Evolutionary conservation across 2,329 filamentous ascomycete species (phyloP).

Genomic region (Thelonectria olida): DNA sequence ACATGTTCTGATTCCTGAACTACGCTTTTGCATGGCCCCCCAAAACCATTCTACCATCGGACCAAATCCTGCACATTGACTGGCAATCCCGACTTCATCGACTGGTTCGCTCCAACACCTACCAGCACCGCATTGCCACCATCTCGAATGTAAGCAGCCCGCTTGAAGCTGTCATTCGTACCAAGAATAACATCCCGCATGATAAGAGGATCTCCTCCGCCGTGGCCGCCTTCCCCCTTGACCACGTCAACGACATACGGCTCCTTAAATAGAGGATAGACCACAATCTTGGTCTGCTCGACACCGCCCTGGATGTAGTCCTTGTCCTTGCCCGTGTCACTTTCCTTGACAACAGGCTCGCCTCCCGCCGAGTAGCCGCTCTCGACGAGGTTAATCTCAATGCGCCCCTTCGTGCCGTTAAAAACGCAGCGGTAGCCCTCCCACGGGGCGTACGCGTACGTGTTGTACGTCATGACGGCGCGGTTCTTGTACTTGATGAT

Average conservation of each 20-base stretch:
- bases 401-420: conserved; percentile 65
- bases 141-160: conserved; percentile 67
- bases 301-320: conserved; percentile 37
- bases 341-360: conserved; percentile 56
- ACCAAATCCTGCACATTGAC: conserved; percentile 36
- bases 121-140: conserved; percentile 67
- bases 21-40: too few species aligned
- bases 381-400: conserved; percentile 71
- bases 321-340: conserved; percentile 51
- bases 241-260: conserved; percentile 64
- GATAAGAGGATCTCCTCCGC: conserved; percentile 64
- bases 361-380: conserved; percentile 68
- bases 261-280: conserved; percentile 65
- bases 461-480: conserved; percentile 66
- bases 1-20: too few species aligned
- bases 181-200: conserved; percentile 66
- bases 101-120: conserved; percentile 67
- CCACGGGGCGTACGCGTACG: conserved; percentile 70
- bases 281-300: conserved; percentile 53
- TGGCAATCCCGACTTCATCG: conserved; percentile 49
- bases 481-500: conserved; percentile 66
- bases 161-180: conserved; percentile 58
- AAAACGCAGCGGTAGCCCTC: conserved; percentile 67
- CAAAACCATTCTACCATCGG: conserved; percentile 16
- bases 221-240: conserved; percentile 64